A percentile compares a stretch with the other conserved stretches of the same genome.
These are phyloP conservation scores for Eimeria maxima DNA, from an alignment of 169 alveolate genomes.

Conservation along the genomic window DNA sequence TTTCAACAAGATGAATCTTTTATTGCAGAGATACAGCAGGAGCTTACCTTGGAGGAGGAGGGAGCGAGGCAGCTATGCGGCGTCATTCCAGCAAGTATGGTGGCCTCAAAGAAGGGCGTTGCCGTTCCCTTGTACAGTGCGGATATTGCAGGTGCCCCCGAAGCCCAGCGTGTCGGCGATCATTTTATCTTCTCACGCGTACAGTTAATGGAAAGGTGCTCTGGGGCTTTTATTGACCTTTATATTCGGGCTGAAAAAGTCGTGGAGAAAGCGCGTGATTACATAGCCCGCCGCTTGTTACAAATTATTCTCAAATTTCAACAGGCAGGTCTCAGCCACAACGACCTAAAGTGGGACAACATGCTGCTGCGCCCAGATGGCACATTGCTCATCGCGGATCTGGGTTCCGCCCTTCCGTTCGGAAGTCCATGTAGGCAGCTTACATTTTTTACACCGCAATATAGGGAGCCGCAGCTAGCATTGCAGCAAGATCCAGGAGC, in stretches of 20 bases:
- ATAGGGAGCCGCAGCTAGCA: constrained; percentile 38
- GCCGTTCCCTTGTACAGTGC: constrained; percentile 34
- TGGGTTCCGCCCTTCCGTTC: constrained; percentile 20
- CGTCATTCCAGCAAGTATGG: constrained; percentile 24
- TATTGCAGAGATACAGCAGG: neutral
- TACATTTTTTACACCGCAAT: neutral
- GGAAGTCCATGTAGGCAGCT: neutral
- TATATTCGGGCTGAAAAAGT: neutral
- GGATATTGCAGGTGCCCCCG: neutral
- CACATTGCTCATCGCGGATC: neutral
- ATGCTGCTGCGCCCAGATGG: constrained; percentile 35
- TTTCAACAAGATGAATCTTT: neutral
- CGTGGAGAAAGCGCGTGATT: neutral
- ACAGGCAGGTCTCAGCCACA: constrained; percentile 53
- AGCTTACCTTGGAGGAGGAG: neutral
- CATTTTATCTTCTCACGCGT: constrained; percentile 1
- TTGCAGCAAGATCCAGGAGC: neutral
- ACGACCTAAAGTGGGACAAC: constrained; percentile 51
- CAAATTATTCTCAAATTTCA: constrained; percentile 19
- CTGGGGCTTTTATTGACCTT: neutral
- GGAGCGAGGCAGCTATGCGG: constrained; percentile 25
- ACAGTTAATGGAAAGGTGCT: constrained; percentile 22
- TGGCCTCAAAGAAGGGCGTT: constrained; percentile 44
- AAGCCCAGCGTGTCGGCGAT: neutral
- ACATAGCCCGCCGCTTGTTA: constrained; percentile 15